Evolutionary conservation across 768 basidiomycete species (phyloP), one percentile per base, ranked within the genome.

Genomic region (Artomyces pyxidatus): DNA sequence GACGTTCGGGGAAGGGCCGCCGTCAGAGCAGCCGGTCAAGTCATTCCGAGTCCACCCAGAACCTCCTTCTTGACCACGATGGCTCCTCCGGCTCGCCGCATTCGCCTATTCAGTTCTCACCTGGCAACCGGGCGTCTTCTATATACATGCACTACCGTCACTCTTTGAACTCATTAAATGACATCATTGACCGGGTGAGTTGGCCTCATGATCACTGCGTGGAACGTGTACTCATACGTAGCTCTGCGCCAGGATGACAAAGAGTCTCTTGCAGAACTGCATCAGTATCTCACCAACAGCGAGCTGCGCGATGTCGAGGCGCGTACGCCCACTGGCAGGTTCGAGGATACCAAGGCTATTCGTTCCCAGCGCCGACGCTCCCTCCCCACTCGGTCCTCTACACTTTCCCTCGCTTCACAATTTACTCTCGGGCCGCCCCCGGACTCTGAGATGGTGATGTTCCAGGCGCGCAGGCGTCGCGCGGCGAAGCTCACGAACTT

Each of bases 401-500:
- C 77, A 56, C 63, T 74, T 5, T 85, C 84, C 14, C 63, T 84
- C 39, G 63, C 72, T 17, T 79, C 82, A 14, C 78, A 81, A 47
- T 68, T 67, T 58, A 73, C 66, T 45, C 29, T 70, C 23, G 39
- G 65, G 16, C n/a, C n/a, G n/a, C 56, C 74, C 17, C 63, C 73
- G 22, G 69, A 71, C 49, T 69, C 75, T 3, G 72, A 77, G 53
- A 57, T 71, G 51, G 68, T 68, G 12, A 68, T 73, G 51, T 90
- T 91, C 71, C 84, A 90, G 63, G 63, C 74, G 48, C 81, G 88
- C 41, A 72, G 89, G 46, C 71, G 80, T 37, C 72, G 82, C 50
- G 88, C 88, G 4, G 88, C 88, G 53, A 92, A 92, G 70, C 73
- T 92, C 51, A 83, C 85, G 23, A 75, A 83, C 65, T 91, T 91